Conservation (phyloP, 805 yeast genomes). For the Candida quercuum region DNA sequence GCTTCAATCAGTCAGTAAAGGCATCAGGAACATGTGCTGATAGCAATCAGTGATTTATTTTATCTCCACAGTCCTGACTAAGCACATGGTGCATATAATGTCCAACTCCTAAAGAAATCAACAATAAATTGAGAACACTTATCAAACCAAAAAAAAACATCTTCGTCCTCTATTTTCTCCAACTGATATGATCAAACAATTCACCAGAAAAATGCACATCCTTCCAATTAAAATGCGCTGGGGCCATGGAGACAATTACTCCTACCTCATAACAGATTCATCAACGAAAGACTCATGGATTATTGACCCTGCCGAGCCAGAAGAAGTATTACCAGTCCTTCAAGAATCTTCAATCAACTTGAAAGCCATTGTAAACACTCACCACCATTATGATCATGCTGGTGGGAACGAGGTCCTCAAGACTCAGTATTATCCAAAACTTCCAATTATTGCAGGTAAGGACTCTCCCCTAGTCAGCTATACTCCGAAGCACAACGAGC, state of each 20-base stretch:
- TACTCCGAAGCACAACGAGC: slow-evolving; percentile 63
- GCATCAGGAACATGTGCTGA: too few species aligned
- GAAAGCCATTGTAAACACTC: slow-evolving; percentile 85
- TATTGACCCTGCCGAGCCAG: slow-evolving; percentile 89
- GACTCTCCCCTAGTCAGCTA: slow-evolving; percentile 70
- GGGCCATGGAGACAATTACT: slow-evolving; percentile 89
- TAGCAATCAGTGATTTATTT: too few species aligned
- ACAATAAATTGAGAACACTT: too few species aligned
- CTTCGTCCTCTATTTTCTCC: too few species aligned
- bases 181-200: too few species aligned
- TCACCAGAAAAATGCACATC: slow-evolving; percentile 66
- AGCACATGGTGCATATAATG: too few species aligned
- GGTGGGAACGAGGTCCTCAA: slow-evolving; percentile 62
- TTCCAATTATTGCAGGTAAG: slow-evolving; percentile 78
- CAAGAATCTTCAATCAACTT: slow-evolving; percentile 40
- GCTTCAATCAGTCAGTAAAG: too few species aligned
- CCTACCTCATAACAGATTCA: slow-evolving; percentile 70
- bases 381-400: slow-evolving; percentile 93
- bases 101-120: too few species aligned
- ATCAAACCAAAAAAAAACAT: too few species aligned
- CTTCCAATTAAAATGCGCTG: slow-evolving; percentile 87
- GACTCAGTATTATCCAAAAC: slow-evolving; percentile 28
- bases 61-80: too few species aligned
- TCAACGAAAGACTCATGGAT: slow-evolving; percentile 68
- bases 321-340: slow-evolving; percentile 51